Percentiles rank a stretch among this genome's conserved stretches.
phyloP scores from a whole-genome alignment of 164 flowering plant genomes.

The Nymphaea colorata region DNA sequence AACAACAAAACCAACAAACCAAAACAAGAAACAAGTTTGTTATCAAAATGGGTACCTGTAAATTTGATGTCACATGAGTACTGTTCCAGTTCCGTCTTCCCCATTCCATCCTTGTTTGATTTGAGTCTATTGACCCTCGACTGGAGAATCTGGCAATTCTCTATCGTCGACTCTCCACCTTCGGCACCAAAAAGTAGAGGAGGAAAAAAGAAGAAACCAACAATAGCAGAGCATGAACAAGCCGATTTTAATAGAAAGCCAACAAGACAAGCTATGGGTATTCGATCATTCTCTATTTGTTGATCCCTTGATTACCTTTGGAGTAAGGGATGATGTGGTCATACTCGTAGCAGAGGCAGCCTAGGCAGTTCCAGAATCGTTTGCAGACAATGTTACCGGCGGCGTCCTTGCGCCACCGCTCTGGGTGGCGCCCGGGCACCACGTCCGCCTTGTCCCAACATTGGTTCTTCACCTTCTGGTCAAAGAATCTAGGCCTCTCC shows the following conservation, averaged over 20 bases:
- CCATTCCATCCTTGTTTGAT: constrained; percentile 52
- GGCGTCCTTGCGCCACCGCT: constrained; percentile 90
- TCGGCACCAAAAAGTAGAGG: background rate
- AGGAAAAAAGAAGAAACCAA: background rate
- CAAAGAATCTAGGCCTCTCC: constrained; percentile 71
- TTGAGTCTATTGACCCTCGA: constrained; percentile 86
- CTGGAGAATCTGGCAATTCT: constrained; percentile 92
- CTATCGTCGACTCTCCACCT: constrained; percentile 80
- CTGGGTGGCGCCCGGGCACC: constrained; percentile 82
- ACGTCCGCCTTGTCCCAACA: constrained; percentile 78
- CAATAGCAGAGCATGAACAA: background rate
- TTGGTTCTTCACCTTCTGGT: constrained; percentile 38
- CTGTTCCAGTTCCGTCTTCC: constrained; percentile 35
- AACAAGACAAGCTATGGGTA: too few species aligned
- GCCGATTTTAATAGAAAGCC: too few species aligned
- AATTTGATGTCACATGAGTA: constrained; percentile 86
- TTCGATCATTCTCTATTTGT: too few species aligned
- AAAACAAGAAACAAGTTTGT: background rate
- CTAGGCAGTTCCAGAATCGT: constrained; percentile 83
- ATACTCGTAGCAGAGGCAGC: constrained; percentile 95
- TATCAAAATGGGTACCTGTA: constrained; percentile 37
- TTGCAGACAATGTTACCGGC: constrained; percentile 96
- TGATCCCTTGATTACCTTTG: constrained; percentile 39
- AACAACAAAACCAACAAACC: too few species aligned
- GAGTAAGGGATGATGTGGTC: constrained; percentile 96